A percentile compares a stretch with the other conserved stretches of the same genome.
Conservation (phyloP, 257 asterid genomes). For the Gentiana straminea region DNA sequence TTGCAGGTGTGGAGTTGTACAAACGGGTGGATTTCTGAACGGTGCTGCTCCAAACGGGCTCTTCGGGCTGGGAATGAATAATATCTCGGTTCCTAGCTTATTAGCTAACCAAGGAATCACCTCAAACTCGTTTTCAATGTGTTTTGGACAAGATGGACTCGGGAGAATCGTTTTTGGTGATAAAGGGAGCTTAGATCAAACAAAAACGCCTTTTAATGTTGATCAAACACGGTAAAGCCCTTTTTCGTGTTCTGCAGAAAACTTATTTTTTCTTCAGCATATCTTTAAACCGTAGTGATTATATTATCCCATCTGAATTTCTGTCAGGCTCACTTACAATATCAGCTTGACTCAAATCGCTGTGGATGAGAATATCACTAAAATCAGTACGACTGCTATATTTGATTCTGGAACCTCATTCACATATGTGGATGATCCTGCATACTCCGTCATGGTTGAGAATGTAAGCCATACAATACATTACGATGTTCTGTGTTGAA, state of each 20-base stretch:
- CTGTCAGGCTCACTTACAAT: constrained; percentile 65
- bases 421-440: constrained; percentile 76
- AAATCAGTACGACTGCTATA: constrained; percentile 48
- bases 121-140: constrained; percentile 91
- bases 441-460: constrained; percentile 46
- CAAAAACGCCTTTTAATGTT: constrained; percentile 61
- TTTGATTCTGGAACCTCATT: constrained; percentile 97
- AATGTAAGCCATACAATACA: constrained; percentile 35
- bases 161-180: constrained; percentile 96
- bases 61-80: constrained; percentile 82
- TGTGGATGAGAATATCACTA: constrained; percentile 41
- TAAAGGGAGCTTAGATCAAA: constrained; percentile 58
- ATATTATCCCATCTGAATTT: constrained; percentile 2
- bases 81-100: constrained; percentile 65
- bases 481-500: background rate
- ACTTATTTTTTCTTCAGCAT: background rate
- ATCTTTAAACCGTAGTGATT: background rate
- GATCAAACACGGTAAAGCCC: constrained; percentile 42
- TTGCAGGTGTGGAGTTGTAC: constrained; percentile 81
- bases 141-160: constrained; percentile 74
- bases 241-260: background rate
- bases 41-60: constrained; percentile 95
- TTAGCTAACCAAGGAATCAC: constrained; percentile 72
- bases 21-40: constrained; percentile 83
- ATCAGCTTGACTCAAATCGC: constrained; percentile 60